These are phyloP conservation scores for Nephelium lappaceum DNA, from an alignment of 345 rosid genomes.

Conservation along the genomic window DNA sequence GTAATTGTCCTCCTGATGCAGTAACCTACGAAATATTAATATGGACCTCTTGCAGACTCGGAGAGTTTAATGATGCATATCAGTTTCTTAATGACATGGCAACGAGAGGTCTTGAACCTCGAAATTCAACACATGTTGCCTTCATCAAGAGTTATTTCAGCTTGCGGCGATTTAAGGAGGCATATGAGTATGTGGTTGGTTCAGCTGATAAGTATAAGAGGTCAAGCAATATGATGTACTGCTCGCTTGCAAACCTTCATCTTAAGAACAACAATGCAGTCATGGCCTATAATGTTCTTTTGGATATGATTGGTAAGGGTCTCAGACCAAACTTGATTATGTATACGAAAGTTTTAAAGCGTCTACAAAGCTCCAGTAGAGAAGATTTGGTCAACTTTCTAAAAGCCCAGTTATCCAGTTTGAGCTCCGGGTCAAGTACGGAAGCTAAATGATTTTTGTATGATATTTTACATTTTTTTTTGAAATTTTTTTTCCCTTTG, in stretches of 20 bases:
- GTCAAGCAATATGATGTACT: constrained; percentile 35
- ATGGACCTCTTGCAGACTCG: constrained; percentile 25
- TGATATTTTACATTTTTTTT: background rate
- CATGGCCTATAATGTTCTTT: constrained; percentile 41
- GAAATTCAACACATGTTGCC: constrained; percentile 45
- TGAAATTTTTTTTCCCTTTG: background rate
- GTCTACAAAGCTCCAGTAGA: constrained; percentile 35
- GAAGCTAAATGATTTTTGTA: constrained; percentile 18
- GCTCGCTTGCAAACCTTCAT: constrained; percentile 52
- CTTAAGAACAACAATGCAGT: constrained; percentile 34
- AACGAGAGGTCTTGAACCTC: constrained; percentile 46
- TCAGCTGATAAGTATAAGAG: constrained; percentile 27
- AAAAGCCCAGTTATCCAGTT: constrained; percentile 18
- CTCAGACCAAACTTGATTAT: constrained; percentile 43
- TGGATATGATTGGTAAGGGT: constrained; percentile 55
- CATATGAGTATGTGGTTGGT: constrained; percentile 38
- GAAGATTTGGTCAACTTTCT: constrained; percentile 34
- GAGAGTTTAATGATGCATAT: constrained; percentile 37
- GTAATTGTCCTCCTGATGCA: constrained; percentile 45
- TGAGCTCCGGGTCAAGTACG: constrained; percentile 14
- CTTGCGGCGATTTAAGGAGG: constrained; percentile 34
- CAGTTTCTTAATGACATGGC: constrained; percentile 44
- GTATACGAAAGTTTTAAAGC: constrained; percentile 35
- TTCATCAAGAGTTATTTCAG: constrained; percentile 44
- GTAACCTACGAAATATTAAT: constrained; percentile 57